These are phyloP conservation scores for Aspergillus ochraceus DNA, from an alignment of 2,329 filamentous ascomycete genomes.

Conservation along the genomic window DNA sequence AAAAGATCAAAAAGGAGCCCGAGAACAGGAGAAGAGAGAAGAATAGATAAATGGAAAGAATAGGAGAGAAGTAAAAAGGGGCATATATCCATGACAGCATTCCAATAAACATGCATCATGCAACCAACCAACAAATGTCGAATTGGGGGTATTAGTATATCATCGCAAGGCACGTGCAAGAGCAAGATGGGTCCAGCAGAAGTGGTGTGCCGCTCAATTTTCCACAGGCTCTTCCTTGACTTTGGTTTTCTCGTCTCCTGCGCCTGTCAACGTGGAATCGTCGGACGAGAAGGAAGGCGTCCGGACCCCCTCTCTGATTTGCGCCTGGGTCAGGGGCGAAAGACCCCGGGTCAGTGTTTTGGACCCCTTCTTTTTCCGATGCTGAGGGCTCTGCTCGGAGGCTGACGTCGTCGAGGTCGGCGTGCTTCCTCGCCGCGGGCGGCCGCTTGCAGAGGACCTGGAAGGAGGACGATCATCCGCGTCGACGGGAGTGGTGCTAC, in stretches of 20 bases:
- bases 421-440: slow-evolving; percentile 37
- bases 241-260: slow-evolving; percentile 23
- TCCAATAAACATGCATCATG: not conserved
- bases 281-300: slow-evolving; percentile 37
- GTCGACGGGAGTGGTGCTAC: slow-evolving; percentile 42
- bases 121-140: not conserved
- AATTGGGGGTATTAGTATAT: not conserved
- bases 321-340: slow-evolving; percentile 40
- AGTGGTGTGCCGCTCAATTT: slow-evolving; percentile 4
- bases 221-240: slow-evolving; percentile 25
- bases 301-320: slow-evolving; percentile 35
- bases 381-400: slow-evolving; percentile 29
- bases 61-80: not conserved
- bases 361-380: slow-evolving; percentile 33
- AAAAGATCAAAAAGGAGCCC: not conserved
- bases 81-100: not conserved
- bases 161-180: not conserved
- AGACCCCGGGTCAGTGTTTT: slow-evolving; percentile 31
- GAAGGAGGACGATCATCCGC: slow-evolving; percentile 39
- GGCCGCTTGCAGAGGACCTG: slow-evolving; percentile 30
- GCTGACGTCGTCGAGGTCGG: slow-evolving; percentile 26
- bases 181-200: not conserved
- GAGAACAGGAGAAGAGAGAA: not conserved
- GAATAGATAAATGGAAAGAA: not conserved
- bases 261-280: slow-evolving; percentile 29